These are phyloP conservation scores for Scolecobasidium constrictum DNA, from an alignment of 2,329 filamentous ascomycete species.

Conservation along the genomic window DNA sequence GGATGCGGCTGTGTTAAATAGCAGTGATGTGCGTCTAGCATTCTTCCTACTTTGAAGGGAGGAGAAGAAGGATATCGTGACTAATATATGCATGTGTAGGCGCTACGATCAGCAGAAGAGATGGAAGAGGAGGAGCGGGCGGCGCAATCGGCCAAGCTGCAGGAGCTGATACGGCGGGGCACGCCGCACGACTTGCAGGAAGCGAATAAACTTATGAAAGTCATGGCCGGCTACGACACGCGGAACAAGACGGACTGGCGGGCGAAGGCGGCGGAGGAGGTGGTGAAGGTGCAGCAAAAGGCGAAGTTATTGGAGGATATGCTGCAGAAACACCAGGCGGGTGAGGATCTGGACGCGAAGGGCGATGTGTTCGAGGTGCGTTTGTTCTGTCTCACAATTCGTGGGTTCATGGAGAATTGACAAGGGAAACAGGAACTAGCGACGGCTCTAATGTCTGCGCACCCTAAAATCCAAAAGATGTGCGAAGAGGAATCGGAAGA, in stretches of 20 bases:
- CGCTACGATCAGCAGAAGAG: slow-evolving; percentile 89
- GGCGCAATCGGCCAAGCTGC: slow-evolving; percentile 94
- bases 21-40: slow-evolving; percentile 70
- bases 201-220: slow-evolving; percentile 95
- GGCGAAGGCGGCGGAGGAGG: slow-evolving; percentile 92
- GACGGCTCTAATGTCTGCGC: slow-evolving; percentile 77
- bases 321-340: slow-evolving; percentile 69
- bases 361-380: slow-evolving; percentile 57
- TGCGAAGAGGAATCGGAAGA: slow-evolving; percentile 98
- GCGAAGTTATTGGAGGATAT: slow-evolving; percentile 87
- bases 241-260: slow-evolving; percentile 94
- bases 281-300: slow-evolving; percentile 91
- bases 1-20: slow-evolving; percentile 92
- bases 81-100: slow-evolving; percentile 47
- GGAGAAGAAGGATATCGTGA: too few relatives aligned
- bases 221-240: slow-evolving; percentile 97
- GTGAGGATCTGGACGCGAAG: slow-evolving; percentile 61
- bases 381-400: too few relatives aligned
- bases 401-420: too few relatives aligned
- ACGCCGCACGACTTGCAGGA: slow-evolving; percentile 90
- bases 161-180: slow-evolving; percentile 88
- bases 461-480: slow-evolving; percentile 99
- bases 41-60: not conserved
- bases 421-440: slow-evolving; percentile 64
- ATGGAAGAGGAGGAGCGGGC: slow-evolving; percentile 97